phyloP scores from a whole-genome alignment of 345 rosid species.

The Toxicodendron radicans region DNA sequence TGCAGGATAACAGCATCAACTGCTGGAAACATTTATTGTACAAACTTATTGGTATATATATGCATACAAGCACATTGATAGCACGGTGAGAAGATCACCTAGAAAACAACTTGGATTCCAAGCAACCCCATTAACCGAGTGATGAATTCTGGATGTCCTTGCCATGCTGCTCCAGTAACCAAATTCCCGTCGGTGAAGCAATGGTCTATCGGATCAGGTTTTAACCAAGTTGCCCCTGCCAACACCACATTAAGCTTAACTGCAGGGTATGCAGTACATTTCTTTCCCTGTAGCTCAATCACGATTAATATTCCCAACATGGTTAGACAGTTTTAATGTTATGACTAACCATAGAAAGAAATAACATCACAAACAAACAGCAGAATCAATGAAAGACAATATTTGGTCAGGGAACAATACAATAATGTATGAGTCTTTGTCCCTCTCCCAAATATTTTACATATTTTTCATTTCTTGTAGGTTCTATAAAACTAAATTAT shows the following conservation, averaged over 20 bases:
- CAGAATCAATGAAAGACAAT: background rate
- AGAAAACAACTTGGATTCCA: conserved; percentile 61
- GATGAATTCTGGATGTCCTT: conserved; percentile 84
- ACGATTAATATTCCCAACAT: background rate
- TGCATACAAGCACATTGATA: background rate
- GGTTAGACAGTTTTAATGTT: background rate
- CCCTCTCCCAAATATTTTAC: background rate
- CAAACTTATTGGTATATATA: background rate
- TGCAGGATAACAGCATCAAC: background rate
- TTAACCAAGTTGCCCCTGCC: conserved; percentile 82
- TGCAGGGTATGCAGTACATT: conserved; percentile 90
- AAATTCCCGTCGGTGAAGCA: conserved; percentile 88
- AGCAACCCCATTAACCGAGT: conserved; percentile 74
- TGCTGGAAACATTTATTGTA: background rate
- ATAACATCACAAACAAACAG: background rate
- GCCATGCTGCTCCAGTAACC: conserved; percentile 94
- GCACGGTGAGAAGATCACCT: conserved; percentile 5
- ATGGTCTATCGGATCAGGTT: conserved; percentile 71
- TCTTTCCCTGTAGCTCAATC: conserved; percentile 57
- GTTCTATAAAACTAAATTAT: background rate
- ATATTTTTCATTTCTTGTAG: background rate
- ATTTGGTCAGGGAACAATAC: background rate
- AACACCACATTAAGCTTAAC: conserved; percentile 79
- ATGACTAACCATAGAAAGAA: background rate
- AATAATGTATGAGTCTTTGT: background rate